phyloP scores from a whole-genome alignment of 2,329 filamentous ascomycete genomes.

The Westerdykella aurantiaca region DNA sequence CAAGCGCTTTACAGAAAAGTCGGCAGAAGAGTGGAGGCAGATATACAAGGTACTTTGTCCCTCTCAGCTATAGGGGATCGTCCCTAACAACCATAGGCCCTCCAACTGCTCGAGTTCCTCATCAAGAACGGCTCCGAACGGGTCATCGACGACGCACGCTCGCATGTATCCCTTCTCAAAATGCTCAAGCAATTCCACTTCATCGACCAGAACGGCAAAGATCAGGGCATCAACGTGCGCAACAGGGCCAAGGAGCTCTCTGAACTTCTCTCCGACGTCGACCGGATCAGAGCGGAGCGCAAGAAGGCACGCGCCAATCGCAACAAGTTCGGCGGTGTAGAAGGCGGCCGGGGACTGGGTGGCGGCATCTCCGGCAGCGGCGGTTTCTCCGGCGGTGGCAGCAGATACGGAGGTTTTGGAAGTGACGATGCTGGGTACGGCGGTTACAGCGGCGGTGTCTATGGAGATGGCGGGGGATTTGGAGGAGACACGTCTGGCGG shows the following conservation, averaged over 20 bases:
- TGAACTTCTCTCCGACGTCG: slow-evolving; percentile 88
- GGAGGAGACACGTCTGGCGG: slow-evolving; percentile 61
- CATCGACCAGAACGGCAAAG: slow-evolving; percentile 93
- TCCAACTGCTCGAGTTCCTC: slow-evolving; percentile 93
- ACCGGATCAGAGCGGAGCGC: slow-evolving; percentile 65
- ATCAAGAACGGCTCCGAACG: slow-evolving; percentile 98
- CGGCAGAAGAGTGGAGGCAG: slow-evolving; percentile 96
- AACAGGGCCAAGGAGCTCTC: slow-evolving; percentile 94
- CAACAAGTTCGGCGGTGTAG: slow-evolving; percentile 92
- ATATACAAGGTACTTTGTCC: slow-evolving; percentile 76
- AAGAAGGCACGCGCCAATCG: slow-evolving; percentile 90
- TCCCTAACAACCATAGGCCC: slow-evolving; percentile 45
- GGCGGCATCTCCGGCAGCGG: slow-evolving; percentile 49
- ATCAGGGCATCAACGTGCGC: slow-evolving; percentile 95
- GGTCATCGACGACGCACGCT: slow-evolving; percentile 93
- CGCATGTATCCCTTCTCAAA: slow-evolving; percentile 89
- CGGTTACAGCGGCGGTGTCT: slow-evolving; percentile 69
- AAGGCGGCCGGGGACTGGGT: slow-evolving; percentile 64
- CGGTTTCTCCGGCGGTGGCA: slow-evolving; percentile 58
- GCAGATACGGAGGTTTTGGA: slow-evolving; percentile 84
- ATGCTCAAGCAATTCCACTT: slow-evolving; percentile 99
- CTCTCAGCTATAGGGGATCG: neutral
- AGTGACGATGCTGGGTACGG: slow-evolving; percentile 65
- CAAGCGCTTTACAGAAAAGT: slow-evolving; percentile 96
- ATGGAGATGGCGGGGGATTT: slow-evolving; percentile 93